Evolutionary conservation across 352 stramenopile genomes (phyloP).

Genomic region (Peronospora belbahrii): DNA sequence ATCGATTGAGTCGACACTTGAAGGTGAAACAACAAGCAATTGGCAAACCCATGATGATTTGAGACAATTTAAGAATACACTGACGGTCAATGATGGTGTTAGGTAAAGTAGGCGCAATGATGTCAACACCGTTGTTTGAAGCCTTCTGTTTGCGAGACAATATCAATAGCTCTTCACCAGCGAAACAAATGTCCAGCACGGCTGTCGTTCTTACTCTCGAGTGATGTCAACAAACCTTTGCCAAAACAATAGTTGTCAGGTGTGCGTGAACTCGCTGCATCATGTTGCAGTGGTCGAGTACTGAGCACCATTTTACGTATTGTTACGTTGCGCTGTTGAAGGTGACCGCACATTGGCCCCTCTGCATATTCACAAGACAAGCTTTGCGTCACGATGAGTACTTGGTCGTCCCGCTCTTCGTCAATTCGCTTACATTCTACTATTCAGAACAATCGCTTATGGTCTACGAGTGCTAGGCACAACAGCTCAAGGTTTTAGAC

Average conservation of each 20-base stretch:
- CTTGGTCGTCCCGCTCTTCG: not conserved
- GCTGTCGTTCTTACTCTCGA: slow-evolving; percentile 39
- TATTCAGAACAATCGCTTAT: slow-evolving; percentile 3
- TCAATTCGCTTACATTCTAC: not conserved
- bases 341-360: slow-evolving; percentile 54
- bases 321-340: slow-evolving; percentile 65
- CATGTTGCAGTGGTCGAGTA: slow-evolving; percentile 46
- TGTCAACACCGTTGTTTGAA: no score
- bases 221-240: no score
- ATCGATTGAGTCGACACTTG: slow-evolving; percentile 51
- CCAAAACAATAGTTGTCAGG: slow-evolving; percentile 58
- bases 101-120: no score
- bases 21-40: slow-evolving; percentile 42
- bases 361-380: slow-evolving; percentile 49
- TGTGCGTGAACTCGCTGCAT: slow-evolving; percentile 42
- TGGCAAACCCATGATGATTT: slow-evolving; percentile 43
- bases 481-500: not conserved
- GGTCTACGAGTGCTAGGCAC: slow-evolving; percentile 26
- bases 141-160: slow-evolving; percentile 7
- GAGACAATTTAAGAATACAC: slow-evolving; percentile 25
- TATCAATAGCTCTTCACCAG: slow-evolving; percentile 47
- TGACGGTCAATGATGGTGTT: slow-evolving; percentile 45
- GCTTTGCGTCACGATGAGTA: slow-evolving; percentile 34
- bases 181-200: slow-evolving; percentile 51
- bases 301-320: no score